These are phyloP conservation scores for Apophysomyces ossiformis DNA, from an alignment of 371 early-diverging fungal genomes.

Conservation along the genomic window DNA sequence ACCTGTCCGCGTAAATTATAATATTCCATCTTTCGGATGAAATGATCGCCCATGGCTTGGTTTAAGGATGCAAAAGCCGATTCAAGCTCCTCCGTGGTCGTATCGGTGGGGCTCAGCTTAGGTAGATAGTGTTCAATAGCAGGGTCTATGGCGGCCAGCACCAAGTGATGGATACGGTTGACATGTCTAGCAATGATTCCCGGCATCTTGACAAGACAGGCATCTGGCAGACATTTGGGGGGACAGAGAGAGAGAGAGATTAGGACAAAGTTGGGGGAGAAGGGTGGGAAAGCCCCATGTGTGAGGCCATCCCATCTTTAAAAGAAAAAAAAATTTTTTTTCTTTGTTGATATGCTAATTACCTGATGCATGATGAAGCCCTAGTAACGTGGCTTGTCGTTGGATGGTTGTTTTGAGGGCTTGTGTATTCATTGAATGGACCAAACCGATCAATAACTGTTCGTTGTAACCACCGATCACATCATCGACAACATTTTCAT, in stretches of 20 bases:
- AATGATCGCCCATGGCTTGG: not conserved
- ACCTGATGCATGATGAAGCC: not conserved
- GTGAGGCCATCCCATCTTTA: too few species aligned
- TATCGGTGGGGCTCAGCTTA: not conserved
- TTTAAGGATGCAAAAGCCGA: not conserved
- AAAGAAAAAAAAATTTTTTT: too few species aligned
- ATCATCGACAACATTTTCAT: not conserved
- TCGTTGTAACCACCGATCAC: slow-evolving; percentile 6
- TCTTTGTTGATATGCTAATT: not conserved
- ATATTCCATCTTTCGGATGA: not conserved
- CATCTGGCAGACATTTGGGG: not conserved
- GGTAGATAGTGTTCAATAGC: not conserved
- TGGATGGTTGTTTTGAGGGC: not conserved
- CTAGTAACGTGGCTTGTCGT: not conserved
- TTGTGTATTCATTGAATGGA: slow-evolving; percentile 1
- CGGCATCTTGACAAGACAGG: slow-evolving; percentile 3
- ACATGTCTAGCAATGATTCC: slow-evolving; percentile 7
- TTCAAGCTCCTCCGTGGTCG: not conserved
- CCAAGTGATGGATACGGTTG: not conserved
- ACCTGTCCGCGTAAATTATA: not conserved
- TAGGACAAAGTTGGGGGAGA: too few species aligned
- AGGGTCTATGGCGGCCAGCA: not conserved
- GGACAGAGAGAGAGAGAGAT: too few species aligned
- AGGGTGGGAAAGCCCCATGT: too few species aligned
- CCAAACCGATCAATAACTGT: not conserved